These are phyloP conservation scores for Periconia sp. DNA, from an alignment of 2,329 filamentous ascomycete species.

Conservation along the genomic window DNA sequence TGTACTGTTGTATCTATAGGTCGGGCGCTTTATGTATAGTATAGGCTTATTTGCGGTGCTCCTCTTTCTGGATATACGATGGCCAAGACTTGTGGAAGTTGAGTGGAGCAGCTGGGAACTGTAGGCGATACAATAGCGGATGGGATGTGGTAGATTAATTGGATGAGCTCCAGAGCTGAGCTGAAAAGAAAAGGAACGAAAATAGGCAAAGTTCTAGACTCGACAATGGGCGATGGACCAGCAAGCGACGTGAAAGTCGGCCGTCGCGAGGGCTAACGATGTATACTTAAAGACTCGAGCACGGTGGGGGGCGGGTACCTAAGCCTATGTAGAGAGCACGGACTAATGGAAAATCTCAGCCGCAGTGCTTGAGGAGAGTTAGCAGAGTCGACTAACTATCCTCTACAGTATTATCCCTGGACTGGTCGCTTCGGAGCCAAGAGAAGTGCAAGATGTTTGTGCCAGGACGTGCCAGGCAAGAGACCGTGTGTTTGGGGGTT, in stretches of 20 bases:
- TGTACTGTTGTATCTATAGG: neutral
- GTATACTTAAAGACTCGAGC: too few relatives aligned
- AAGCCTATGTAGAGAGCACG: too few relatives aligned
- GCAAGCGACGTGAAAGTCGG: too few relatives aligned
- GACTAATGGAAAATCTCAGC: neutral
- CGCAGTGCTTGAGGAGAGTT: neutral
- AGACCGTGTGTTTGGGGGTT: neutral
- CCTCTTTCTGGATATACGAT: neutral
- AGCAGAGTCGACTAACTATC: too few relatives aligned
- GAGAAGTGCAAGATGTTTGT: too few relatives aligned
- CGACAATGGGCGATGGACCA: neutral
- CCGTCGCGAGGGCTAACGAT: too few relatives aligned
- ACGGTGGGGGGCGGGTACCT: too few relatives aligned
- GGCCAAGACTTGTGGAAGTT: neutral
- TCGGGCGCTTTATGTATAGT: neutral
- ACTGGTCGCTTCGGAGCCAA: too few relatives aligned
- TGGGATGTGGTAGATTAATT: neutral
- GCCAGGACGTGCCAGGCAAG: neutral
- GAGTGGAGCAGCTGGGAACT: neutral
- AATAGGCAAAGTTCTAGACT: neutral
- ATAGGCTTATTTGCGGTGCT: neutral
- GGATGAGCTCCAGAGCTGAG: neutral
- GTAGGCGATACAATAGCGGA: neutral
- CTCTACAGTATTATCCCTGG: too few relatives aligned
- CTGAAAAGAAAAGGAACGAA: neutral